Evolutionary conservation across 371 early-diverging fungal species (phyloP).

Genomic region (Umbelopsis sp.): DNA sequence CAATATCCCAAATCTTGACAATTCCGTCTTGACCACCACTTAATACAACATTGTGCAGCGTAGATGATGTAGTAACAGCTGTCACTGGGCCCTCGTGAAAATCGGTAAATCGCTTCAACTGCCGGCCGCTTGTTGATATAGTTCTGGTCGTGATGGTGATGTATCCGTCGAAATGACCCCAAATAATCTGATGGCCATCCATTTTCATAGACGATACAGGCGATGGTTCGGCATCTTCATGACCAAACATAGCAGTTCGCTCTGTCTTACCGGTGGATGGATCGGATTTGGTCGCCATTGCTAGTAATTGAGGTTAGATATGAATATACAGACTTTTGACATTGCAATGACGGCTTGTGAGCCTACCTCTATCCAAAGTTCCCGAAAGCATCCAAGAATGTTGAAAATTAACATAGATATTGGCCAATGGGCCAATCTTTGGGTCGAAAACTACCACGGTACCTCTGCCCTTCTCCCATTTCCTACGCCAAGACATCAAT

Average conservation of each 20-base stretch:
- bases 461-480: slow-evolving; percentile 53
- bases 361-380: slow-evolving; percentile 37
- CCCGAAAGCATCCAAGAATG: slow-evolving; percentile 41
- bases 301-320: slow-evolving; percentile 21
- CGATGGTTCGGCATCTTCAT: slow-evolving; percentile 34
- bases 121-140: slow-evolving; percentile 26
- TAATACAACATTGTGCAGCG: slow-evolving; percentile 30
- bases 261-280: slow-evolving; percentile 49
- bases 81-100: slow-evolving; percentile 49
- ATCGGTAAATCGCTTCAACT: slow-evolving; percentile 40
- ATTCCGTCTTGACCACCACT: slow-evolving; percentile 52
- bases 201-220: slow-evolving; percentile 35
- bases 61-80: slow-evolving; percentile 31
- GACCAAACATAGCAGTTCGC: slow-evolving; percentile 42
- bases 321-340: background rate
- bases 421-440: slow-evolving; percentile 43
- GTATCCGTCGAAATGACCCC: slow-evolving; percentile 47
- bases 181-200: slow-evolving; percentile 51
- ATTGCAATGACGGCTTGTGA: background rate
- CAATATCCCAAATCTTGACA: slow-evolving; percentile 46
- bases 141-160: slow-evolving; percentile 38
- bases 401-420: slow-evolving; percentile 44
- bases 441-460: slow-evolving; percentile 45
- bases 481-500: slow-evolving; percentile 26
- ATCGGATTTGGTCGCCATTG: slow-evolving; percentile 47